Conservation (phyloP, 2,329 filamentous ascomycete species). For the Apiospora aurea region DNA sequence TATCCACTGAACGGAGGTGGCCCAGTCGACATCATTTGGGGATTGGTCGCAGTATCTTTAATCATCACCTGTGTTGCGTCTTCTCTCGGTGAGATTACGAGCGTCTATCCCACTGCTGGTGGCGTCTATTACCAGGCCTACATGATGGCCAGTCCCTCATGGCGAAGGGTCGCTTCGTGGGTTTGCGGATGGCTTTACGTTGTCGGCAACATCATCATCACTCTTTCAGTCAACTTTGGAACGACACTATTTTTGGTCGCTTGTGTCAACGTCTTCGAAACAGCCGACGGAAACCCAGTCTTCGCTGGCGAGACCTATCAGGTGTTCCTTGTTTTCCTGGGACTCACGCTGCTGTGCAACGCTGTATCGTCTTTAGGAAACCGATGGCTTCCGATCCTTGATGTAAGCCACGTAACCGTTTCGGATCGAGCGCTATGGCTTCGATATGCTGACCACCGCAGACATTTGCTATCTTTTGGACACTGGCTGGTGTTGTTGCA, state of each 20-base stretch:
- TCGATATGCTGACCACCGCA: slow-evolving; percentile 38
- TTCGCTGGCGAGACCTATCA: slow-evolving; percentile 65
- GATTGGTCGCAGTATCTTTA: slow-evolving; percentile 71
- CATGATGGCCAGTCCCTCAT: slow-evolving; percentile 69
- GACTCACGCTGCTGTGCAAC: slow-evolving; percentile 69
- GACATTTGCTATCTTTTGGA: slow-evolving; percentile 79
- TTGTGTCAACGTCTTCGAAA: slow-evolving; percentile 63
- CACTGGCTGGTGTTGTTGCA: slow-evolving; percentile 73
- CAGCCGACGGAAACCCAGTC: slow-evolving; percentile 50
- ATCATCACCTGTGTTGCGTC: slow-evolving; percentile 76
- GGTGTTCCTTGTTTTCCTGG: slow-evolving; percentile 75
- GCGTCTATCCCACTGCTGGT: slow-evolving; percentile 77
- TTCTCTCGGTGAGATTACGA: slow-evolving; percentile 77
- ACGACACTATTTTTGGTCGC: slow-evolving; percentile 70
- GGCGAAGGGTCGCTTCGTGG: slow-evolving; percentile 71
- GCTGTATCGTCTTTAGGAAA: slow-evolving; percentile 72
- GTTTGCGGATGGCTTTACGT: slow-evolving; percentile 80
- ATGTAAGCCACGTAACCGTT: slow-evolving; percentile 59
- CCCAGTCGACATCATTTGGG: slow-evolving; percentile 75
- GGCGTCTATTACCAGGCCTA: slow-evolving; percentile 83
- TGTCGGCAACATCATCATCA: slow-evolving; percentile 83
- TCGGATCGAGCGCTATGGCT: slow-evolving; percentile 23
- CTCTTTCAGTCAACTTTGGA: slow-evolving; percentile 80
- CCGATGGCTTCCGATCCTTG: slow-evolving; percentile 69
- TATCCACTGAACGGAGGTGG: slow-evolving; percentile 73